These are phyloP conservation scores for Ascochyta clinopodiicola DNA, from an alignment of 2,329 filamentous ascomycete species.

Conservation along the genomic window DNA sequence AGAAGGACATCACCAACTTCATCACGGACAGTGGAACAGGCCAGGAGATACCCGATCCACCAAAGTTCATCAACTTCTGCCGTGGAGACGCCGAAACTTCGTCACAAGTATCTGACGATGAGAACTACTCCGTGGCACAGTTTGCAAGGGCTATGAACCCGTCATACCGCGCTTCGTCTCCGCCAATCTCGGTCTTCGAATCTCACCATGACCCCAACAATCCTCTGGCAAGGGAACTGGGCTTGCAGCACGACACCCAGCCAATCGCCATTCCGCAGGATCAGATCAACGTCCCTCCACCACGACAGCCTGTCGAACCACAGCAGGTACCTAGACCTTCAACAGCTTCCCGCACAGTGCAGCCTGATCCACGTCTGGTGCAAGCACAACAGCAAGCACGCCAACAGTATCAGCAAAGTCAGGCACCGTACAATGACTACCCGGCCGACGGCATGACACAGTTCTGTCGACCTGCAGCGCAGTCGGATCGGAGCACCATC, in stretches of 20 bases:
- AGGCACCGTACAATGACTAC: constrained; percentile 91
- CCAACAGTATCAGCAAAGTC: constrained; percentile 54
- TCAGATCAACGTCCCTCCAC: constrained; percentile 22
- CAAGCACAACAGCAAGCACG: constrained; percentile 48
- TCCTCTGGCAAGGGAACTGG: constrained; percentile 72
- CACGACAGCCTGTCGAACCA: constrained; percentile 10
- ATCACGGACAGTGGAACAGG: constrained; percentile 90
- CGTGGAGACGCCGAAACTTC: constrained; percentile 84
- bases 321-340: constrained; percentile 10
- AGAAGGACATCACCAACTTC: constrained; percentile 89
- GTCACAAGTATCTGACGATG: constrained; percentile 85
- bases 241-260: constrained; percentile 54
- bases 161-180: constrained; percentile 92
- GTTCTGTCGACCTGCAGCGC: constrained; percentile 81
- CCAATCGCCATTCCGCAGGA: constrained; percentile 33
- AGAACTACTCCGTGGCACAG: constrained; percentile 91
- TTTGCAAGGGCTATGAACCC: constrained; percentile 96
- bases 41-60: constrained; percentile 95
- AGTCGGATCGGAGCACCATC: constrained; percentile 72
- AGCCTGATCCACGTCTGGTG: constrained; percentile 45
- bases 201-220: constrained; percentile 89
- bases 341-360: constrained; percentile 28
- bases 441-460: constrained; percentile 97
- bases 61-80: constrained; percentile 99
- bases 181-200: constrained; percentile 90